Evolutionary conservation across 352 stramenopile genomes (phyloP), one percentile per base, ranked within the genome.

Genomic region (Phytophthora sp.): DNA sequence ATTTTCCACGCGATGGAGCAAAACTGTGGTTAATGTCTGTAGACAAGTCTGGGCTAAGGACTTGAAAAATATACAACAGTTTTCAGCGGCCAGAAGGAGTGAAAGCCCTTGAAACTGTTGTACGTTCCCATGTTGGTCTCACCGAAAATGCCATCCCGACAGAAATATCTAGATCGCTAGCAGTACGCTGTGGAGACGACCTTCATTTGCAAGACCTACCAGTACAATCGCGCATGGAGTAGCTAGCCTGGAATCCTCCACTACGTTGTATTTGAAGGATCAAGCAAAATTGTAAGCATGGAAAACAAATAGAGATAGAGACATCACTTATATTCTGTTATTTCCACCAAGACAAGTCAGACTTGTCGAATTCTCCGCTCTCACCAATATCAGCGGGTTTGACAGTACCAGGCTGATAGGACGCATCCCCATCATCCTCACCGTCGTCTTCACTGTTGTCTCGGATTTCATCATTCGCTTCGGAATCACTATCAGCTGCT

Each of bases 321-420:
- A n/a, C n/a, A n/a, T n/a, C n/a, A n/a, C n/a, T n/a, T n/a, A n/a
- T n/a, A n/a, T 60, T 54, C 2, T 26, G n/a, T 61, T 63, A 64
- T 17, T 51, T 51, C 53, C 28, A 64, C 61, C 61, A 69, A 1
- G 45, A 44, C 26, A 69, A 54, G 24, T 15, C 51, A 3, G 43
- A 42, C 53, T 48, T 57, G 18, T 69, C 60, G 32, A 69, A 63
- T 28, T n/a, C 35, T 6, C 13, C 17, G 15, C 43, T 62, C 35
- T 37, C 52, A 21, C 58, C 60, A 23, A 58, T 49, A 3, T 28
- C 13, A 13, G 43, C 60, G 38, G 35, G 42, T 9, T 38, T 49
- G 7, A 63, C 26, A 20, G 56, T 65, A 5, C 46, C 56, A 44
- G 56, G 46, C n/a, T 46, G 45, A 38, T 58, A 58, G 2, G 18